These are phyloP conservation scores for Ligustrum vulgare DNA, from an alignment of 257 asterid species.

Conservation along the genomic window DNA sequence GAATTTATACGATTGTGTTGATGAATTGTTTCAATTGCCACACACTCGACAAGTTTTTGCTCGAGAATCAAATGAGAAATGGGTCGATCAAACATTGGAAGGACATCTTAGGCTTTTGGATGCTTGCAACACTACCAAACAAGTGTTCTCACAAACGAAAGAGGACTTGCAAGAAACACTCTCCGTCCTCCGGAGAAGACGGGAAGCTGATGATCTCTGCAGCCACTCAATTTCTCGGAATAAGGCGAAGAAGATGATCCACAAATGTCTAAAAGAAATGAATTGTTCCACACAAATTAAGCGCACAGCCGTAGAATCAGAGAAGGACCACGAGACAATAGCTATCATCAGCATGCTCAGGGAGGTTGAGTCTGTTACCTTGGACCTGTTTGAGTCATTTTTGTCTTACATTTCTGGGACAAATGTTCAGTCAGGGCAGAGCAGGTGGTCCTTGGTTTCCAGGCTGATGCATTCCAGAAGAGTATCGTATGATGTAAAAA, in stretches of 20 bases:
- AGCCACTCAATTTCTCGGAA: slow-evolving; percentile 20
- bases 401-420: slow-evolving; percentile 24
- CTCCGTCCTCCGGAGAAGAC: slow-evolving; percentile 36
- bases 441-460: slow-evolving; percentile 32
- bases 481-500: background rate
- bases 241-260: slow-evolving; percentile 36
- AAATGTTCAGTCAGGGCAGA: slow-evolving; percentile 23
- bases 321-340: slow-evolving; percentile 21
- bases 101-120: slow-evolving; percentile 28
- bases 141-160: background rate
- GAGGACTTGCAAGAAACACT: slow-evolving; percentile 33
- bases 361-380: slow-evolving; percentile 31
- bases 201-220: background rate
- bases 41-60: slow-evolving; percentile 20
- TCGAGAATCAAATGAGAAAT: slow-evolving; percentile 22
- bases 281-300: background rate
- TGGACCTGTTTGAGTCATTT: slow-evolving; percentile 27
- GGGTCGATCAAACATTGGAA: slow-evolving; percentile 29
- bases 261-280: slow-evolving; percentile 25
- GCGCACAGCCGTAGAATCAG: too few relatives aligned
- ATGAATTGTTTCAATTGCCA: slow-evolving; percentile 25
- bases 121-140: slow-evolving; percentile 9
- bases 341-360: slow-evolving; percentile 26
- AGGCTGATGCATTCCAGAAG: slow-evolving; percentile 30
- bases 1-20: slow-evolving; percentile 15